Evolutionary conservation across 2,329 filamentous ascomycete species (phyloP).

Genomic region (Ophiostoma piceae): DNA sequence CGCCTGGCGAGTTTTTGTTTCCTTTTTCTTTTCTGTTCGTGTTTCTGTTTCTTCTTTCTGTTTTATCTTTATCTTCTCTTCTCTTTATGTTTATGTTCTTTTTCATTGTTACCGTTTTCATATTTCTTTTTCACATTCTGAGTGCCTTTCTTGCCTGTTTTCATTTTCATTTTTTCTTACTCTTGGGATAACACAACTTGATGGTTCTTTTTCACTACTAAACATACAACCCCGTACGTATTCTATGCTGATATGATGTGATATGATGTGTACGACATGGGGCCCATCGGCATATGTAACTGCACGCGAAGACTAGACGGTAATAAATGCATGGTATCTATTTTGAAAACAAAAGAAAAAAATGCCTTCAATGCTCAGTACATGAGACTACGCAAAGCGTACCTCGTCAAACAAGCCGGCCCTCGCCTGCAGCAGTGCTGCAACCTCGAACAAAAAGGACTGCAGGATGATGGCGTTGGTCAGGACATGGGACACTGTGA

Average conservation of each 20-base stretch:
- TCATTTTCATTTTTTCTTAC: constrained; percentile 11
- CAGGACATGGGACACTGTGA: constrained; percentile 70
- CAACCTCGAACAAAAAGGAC: constrained; percentile 72
- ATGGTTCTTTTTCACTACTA: background rate
- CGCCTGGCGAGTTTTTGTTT: constrained; percentile 17
- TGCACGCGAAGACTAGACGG: background rate
- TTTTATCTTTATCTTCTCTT: background rate
- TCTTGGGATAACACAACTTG: constrained; percentile 21
- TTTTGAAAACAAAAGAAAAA: background rate
- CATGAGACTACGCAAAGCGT: constrained; percentile 46
- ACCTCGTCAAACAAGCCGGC: constrained; percentile 73
- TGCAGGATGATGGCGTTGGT: constrained; percentile 77
- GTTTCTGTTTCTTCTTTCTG: constrained; percentile 3
- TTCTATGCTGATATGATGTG: background rate
- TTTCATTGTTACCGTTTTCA: background rate
- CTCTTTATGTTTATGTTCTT: background rate
- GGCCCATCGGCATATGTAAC: background rate
- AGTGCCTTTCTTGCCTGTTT: background rate
- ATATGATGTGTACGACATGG: background rate
- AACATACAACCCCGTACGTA: background rate
- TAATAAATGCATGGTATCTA: constrained; percentile 11
- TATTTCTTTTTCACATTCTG: constrained; percentile 5
- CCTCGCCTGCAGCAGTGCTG: constrained; percentile 67
- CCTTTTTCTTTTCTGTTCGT: constrained; percentile 1
- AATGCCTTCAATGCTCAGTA: background rate